phyloP scores from a whole-genome alignment of 257 asterid genomes.

The Nicotiana tabacum region DNA sequence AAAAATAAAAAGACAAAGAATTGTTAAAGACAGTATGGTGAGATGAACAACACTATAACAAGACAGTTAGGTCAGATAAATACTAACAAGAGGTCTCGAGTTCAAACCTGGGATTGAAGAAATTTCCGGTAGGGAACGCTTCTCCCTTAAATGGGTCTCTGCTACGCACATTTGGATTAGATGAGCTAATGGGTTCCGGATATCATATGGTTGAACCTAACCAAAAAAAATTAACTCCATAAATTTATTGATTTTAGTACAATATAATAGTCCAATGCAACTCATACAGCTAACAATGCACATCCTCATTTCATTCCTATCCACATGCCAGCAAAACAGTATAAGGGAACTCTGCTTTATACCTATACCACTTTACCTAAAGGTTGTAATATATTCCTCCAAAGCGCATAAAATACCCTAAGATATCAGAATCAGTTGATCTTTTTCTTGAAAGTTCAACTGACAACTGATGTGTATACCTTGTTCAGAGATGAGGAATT shows the following conservation, averaged over 20 bases:
- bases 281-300: not conserved
- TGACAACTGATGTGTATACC: constrained; percentile 33
- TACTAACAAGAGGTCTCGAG: too few species aligned
- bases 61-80: not conserved
- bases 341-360: constrained; percentile 32
- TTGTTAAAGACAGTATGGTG: not conserved
- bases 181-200: too few species aligned
- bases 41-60: not conserved
- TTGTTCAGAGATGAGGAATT: constrained; percentile 21
- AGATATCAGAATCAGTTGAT: constrained; percentile 62
- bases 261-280: not conserved
- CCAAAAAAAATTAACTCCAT: too few species aligned
- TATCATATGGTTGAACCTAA: too few species aligned
- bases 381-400: constrained; percentile 54
- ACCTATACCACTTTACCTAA: constrained; percentile 35
- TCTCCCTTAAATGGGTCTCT: too few species aligned
- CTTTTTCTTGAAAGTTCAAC: constrained; percentile 38
- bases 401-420: constrained; percentile 54
- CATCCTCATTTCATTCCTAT: constrained; percentile 27
- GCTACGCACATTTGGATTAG: too few species aligned
- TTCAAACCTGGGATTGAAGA: too few species aligned
- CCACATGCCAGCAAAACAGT: constrained; percentile 53
- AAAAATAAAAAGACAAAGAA: not conserved
- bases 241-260: not conserved
- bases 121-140: too few species aligned